A percentile compares a stretch with the other conserved stretches of the same genome.
phyloP scores from a whole-genome alignment of 2,329 filamentous ascomycete species.

The Trichophaea hybrida region DNA sequence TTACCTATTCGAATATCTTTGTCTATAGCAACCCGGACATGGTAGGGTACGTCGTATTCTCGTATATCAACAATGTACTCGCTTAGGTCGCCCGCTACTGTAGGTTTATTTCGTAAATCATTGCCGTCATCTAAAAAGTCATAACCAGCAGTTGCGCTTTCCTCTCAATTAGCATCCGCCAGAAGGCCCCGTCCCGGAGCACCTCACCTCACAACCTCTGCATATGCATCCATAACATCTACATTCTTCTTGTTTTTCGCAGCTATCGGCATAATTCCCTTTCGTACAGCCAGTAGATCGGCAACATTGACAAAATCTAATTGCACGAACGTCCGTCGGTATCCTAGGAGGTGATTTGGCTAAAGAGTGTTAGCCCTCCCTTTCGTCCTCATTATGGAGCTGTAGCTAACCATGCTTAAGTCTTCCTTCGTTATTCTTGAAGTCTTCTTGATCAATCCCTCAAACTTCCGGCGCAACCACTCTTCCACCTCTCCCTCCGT shows the following conservation, averaged over 20 bases:
- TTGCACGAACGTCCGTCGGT: constrained; percentile 75
- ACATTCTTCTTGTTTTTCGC: constrained; percentile 95
- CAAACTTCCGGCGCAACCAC: constrained; percentile 67
- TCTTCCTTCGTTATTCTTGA: constrained; percentile 81
- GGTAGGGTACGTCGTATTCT: constrained; percentile 98
- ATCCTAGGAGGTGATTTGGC: constrained; percentile 87
- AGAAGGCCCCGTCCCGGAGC: not conserved
- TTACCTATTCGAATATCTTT: constrained; percentile 89
- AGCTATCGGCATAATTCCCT: constrained; percentile 73
- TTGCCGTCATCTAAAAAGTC: constrained; percentile 91
- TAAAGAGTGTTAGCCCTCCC: not conserved
- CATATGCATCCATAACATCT: constrained; percentile 96
- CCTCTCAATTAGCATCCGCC: not conserved
- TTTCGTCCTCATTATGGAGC: not conserved
- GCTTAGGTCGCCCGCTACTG: constrained; percentile 69
- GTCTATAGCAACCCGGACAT: constrained; percentile 97
- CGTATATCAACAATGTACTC: constrained; percentile 97
- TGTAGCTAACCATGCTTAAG: constrained; percentile 47
- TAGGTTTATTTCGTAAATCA: constrained; percentile 57
- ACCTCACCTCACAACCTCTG: constrained; percentile 73
- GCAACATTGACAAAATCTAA: constrained; percentile 75
- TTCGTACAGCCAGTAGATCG: constrained; percentile 72
- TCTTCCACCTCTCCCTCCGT: constrained; percentile 84
- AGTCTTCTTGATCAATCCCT: constrained; percentile 67
- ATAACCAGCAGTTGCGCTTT: constrained; percentile 51